These are phyloP conservation scores for Lactarius akahatsu DNA, from an alignment of 768 basidiomycete genomes.

Conservation along the genomic window DNA sequence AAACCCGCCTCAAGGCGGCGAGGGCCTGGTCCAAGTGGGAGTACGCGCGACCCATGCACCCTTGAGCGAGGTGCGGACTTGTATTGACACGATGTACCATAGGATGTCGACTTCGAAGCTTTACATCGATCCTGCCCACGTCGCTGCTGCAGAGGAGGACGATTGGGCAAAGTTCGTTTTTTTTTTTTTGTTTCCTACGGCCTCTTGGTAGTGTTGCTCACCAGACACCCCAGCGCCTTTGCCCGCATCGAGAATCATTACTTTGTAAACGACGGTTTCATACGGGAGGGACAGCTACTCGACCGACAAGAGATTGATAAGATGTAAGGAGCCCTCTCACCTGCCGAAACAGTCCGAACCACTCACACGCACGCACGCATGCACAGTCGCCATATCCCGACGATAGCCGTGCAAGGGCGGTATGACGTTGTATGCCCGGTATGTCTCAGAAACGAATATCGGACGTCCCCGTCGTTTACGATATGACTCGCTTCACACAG, in stretches of 20 bases:
- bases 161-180: slow-evolving; percentile 68
- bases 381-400: slow-evolving; percentile 83
- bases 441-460: slow-evolving; percentile 30
- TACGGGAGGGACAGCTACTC: slow-evolving; percentile 85
- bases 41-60: slow-evolving; percentile 45
- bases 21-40: slow-evolving; percentile 92
- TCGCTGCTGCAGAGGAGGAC: slow-evolving; percentile 69
- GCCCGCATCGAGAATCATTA: slow-evolving; percentile 90
- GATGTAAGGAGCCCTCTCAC: slow-evolving; percentile 50
- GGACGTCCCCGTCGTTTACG: background rate
- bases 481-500: slow-evolving; percentile 36
- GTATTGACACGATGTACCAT: background rate
- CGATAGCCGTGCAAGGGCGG: slow-evolving; percentile 77
- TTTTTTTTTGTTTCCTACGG: background rate
- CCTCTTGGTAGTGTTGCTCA: background rate
- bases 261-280: slow-evolving; percentile 86
- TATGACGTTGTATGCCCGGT: slow-evolving; percentile 91
- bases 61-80: background rate
- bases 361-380: background rate
- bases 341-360: slow-evolving; percentile 12
- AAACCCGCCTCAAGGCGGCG: slow-evolving; percentile 64
- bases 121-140: slow-evolving; percentile 61
- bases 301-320: slow-evolving; percentile 83
- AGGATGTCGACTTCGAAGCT: slow-evolving; percentile 86
- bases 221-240: slow-evolving; percentile 58